A percentile compares a stretch with the other conserved stretches of the same genome.
Evolutionary conservation across 2,329 filamentous ascomycete genomes (phyloP).

Genomic region (Raffaelea deltoideospora): DNA sequence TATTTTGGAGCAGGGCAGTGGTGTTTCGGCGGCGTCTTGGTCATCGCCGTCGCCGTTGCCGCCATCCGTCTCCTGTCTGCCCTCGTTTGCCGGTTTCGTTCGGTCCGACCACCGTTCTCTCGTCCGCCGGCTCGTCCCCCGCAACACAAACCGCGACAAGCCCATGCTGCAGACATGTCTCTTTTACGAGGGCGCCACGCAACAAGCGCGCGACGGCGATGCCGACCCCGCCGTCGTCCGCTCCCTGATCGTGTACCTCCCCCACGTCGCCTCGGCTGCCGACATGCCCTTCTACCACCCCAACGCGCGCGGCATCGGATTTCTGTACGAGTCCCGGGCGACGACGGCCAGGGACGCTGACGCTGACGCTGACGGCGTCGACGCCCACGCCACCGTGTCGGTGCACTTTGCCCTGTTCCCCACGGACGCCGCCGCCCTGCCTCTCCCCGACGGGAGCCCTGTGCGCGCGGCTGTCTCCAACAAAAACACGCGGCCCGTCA

Average conservation of each 20-base stretch:
- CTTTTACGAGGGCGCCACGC: conserved; percentile 33
- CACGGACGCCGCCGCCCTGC: not conserved
- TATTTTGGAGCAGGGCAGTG: conserved; percentile 37
- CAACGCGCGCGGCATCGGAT: conserved; percentile 55
- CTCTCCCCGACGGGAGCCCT: conserved; percentile 5
- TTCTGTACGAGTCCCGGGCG: conserved; percentile 43
- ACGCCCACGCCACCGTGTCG: conserved; percentile 41
- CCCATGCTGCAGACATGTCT: conserved; percentile 72
- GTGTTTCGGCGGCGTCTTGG: not conserved
- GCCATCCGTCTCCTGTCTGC: too few relatives aligned
- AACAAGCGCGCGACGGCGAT: conserved; percentile 3
- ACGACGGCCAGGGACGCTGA: not conserved
- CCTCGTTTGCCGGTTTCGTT: conserved; percentile 9
- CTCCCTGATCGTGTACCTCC: conserved; percentile 62
- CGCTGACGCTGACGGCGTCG: too few relatives aligned
- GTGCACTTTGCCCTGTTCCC: conserved; percentile 44
- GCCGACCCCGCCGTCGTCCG: conserved; percentile 14
- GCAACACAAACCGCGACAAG: conserved; percentile 63
- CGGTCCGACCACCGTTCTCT: conserved; percentile 42
- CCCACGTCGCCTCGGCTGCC: conserved; percentile 46
- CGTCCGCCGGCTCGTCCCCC: conserved; percentile 63
- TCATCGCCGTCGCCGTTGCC: not conserved
- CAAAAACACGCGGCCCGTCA: conserved; percentile 10
- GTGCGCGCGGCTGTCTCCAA: conserved; percentile 23
- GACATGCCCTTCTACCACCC: conserved; percentile 84